Base-by-base conservation (phyloP, 768 basidiomycete genomes). In the Serendipita vermifera region DNA sequence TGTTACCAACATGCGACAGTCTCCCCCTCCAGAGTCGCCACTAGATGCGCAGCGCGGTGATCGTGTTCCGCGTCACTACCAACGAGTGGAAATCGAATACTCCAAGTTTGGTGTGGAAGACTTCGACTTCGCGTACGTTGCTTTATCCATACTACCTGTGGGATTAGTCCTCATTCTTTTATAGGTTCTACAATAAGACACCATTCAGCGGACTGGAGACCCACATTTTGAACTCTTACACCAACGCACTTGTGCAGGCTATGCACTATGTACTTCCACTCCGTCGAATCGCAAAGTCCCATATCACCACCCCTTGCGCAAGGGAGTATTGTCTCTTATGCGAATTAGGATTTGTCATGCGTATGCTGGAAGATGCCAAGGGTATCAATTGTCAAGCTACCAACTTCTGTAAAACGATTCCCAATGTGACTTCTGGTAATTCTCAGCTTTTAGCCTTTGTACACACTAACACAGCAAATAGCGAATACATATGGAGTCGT, bases 101-200 rank as follows among this genome's bases (percentile, higher is more conserved):
- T 93, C 89, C 35, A 94, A 93, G 64, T 99, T 99, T 64, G 94
- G 94, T 3, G 89, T 98, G 15, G 94, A 97, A 66, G 94, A 99
- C 68, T 99, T 99, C 64, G 96, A 99, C 69, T 99, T 99, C 64
- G 94, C 78, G 92, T 90, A 66, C 56, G 77, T 67, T n/a, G n/a
- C n/a, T n/a, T 2, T 20, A 55, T 38, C 7, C 5, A 9, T 40
- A 38, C 38, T 38, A 3, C 9, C 5, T 4, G 9, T 41, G 22
- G 22, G n/a, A 31, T 11, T 4, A 27, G 38, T 31, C 48, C 39
- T 41, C 38, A 58, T 14, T 13, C 31, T 31, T 55, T 14, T 58
- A 2, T 59, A 93, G 91, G 2, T 98, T 89, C 67, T 98, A 92
- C 71, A 99, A 99, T 68, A 82, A 81, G 65, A 98, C 96, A 0